phyloP scores from a whole-genome alignment of 108 stramenopile genomes.

The Chaetoceros tenuissimus region DNA sequence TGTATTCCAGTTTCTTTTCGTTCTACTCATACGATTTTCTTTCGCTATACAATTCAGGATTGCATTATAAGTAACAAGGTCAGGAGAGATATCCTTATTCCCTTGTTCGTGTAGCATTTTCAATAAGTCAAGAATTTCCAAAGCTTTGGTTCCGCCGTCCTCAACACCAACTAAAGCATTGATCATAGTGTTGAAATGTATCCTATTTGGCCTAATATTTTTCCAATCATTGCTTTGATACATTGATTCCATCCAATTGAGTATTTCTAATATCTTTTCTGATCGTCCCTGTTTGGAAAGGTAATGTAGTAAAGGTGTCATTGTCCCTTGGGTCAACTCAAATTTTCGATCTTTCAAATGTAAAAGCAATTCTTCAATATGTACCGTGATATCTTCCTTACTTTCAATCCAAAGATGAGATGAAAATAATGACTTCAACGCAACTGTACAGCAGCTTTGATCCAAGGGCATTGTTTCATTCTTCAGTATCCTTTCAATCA shows the following conservation, averaged over 20 bases:
- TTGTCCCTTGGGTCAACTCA: background rate
- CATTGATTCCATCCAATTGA: background rate
- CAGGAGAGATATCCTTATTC: background rate
- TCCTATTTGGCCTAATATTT: background rate
- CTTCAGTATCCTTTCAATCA: background rate
- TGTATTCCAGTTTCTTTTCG: background rate
- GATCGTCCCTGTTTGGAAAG: background rate
- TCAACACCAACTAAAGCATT: background rate
- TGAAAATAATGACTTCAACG: background rate
- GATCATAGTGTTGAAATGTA: slow-evolving; percentile 3
- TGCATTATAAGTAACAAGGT: background rate
- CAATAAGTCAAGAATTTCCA: background rate
- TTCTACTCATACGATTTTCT: background rate
- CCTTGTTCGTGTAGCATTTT: background rate
- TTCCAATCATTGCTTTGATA: background rate
- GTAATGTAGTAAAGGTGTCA: background rate
- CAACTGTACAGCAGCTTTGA: background rate
- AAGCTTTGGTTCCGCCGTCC: background rate
- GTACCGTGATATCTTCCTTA: background rate
- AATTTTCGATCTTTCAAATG: background rate
- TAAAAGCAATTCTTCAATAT: background rate
- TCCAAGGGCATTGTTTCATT: background rate
- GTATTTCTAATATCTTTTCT: background rate
- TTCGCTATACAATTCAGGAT: background rate
- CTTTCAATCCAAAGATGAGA: background rate